Evolutionary conservation across 2,329 filamentous ascomycete genomes (phyloP).

Genomic region (Exophiala viscosa): DNA sequence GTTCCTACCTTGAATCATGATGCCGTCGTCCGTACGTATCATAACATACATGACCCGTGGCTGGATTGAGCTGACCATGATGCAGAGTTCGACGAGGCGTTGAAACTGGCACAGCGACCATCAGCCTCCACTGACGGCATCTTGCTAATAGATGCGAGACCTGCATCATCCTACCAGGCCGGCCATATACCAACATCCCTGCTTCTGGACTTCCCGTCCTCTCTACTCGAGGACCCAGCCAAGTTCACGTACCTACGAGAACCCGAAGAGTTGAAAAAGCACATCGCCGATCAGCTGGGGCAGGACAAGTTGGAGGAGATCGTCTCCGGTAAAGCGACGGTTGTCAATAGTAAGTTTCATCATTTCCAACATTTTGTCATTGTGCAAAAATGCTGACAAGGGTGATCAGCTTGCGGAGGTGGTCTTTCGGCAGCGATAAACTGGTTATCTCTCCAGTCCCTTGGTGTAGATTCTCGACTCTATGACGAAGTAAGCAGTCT

Average conservation of each 20-base stretch:
- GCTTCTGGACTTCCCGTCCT: conserved; percentile 10
- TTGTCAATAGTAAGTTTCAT: conserved; percentile 9
- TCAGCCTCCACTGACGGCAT: conserved; percentile 1
- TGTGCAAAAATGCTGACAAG: conserved; percentile 1
- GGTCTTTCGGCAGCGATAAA: conserved; percentile 11
- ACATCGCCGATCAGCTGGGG: conserved; percentile 9
- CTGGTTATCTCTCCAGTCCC: conserved; percentile 2
- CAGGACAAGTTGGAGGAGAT: conserved; percentile 5
- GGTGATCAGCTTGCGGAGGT: conserved; percentile 5
- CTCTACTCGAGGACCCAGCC: conserved; percentile 5
- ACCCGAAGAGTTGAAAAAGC: conserved; percentile 2
- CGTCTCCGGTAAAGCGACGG: not conserved
- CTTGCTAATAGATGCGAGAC: conserved; percentile 10
- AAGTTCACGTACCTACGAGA: conserved; percentile 10
- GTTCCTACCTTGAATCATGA: conserved; percentile 3
- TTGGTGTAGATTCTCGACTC: conserved; percentile 9
- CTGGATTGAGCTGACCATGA: not conserved
- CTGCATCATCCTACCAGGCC: conserved; percentile 4
- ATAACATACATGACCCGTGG: not conserved
- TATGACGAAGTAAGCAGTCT: conserved; percentile 9
- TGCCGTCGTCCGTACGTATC: conserved; percentile 10
- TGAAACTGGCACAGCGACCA: conserved; percentile 6
- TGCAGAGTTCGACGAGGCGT: conserved; percentile 8
- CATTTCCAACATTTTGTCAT: not conserved
- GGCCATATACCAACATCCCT: conserved; percentile 11